A percentile compares a stretch with the other conserved stretches of the same genome.
phyloP scores from a whole-genome alignment of 129 eudicot species.

The Artemisia tridentata region DNA sequence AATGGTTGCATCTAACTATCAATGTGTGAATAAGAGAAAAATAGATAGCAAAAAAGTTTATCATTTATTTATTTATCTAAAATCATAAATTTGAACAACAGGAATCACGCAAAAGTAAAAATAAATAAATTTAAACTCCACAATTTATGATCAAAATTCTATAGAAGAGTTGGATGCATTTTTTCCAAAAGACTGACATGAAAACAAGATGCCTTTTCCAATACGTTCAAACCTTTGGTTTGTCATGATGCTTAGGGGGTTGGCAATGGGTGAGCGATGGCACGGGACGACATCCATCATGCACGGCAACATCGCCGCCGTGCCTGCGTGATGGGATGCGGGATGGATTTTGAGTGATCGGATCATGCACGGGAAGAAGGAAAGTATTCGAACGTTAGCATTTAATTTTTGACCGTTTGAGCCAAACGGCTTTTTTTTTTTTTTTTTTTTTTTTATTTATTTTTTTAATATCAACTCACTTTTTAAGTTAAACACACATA shows the following conservation, averaged over 20 bases:
- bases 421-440: too few species aligned
- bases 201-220: conserved; percentile 14
- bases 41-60: background rate
- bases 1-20: background rate
- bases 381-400: too few species aligned
- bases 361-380: too few species aligned
- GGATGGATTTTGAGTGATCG: too few species aligned
- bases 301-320: too few species aligned
- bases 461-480: too few species aligned
- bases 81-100: background rate
- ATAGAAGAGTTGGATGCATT: background rate
- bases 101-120: conserved; percentile 2
- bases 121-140: background rate
- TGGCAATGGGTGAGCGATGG: too few species aligned
- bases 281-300: too few species aligned
- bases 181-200: conserved; percentile 20
- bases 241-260: background rate
- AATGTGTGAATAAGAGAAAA: conserved; percentile 24
- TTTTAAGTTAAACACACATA: too few species aligned
- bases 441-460: too few species aligned
- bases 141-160: background rate
- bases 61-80: background rate
- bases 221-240: background rate
- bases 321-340: too few species aligned
- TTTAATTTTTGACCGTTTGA: too few species aligned